Base-by-base conservation (phyloP, 352 stramenopile species). In the Stramenopiles sp. region DNA sequence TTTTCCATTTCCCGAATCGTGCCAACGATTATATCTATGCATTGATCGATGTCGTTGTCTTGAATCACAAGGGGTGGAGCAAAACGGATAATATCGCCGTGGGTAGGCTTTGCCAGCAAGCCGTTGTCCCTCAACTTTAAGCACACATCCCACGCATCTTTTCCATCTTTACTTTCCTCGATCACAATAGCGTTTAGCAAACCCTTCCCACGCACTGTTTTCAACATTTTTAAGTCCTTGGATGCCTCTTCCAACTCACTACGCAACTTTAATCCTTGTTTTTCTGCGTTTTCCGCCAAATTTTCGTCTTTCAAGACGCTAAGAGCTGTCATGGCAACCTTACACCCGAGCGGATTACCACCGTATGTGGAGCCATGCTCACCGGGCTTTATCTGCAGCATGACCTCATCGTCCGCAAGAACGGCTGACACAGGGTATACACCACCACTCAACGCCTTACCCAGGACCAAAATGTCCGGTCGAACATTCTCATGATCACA, bases 161-260 rank as follows among this genome's bases (percentile, higher is more conserved):
- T 88, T 82, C 91, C 91, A 81, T 91, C 91, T 67, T 92, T 85
- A 81, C 95, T 89, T 81, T 94, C 90, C 55, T 91, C 91, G 86
- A 99, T 98, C 32, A 99, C 92, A 82, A 99, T 96, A 22, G 97
- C 97, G 84, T 99, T 99, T 32, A 99, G 85, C 76, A 99, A 86
- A 14, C 97, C 97, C 39, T 93, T 92, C 80, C 97, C 97, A 30
- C 97, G 91, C 80, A 99, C 94, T 7, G 84, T 84, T 78, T 88
- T 81, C 44, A 95, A 84, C 33, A 93, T 84, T 67, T 81, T 87
- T 75, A 88, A 91, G 67, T 92, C 85, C 83, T 67, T 80, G 7
- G 25, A 22, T 29, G 67, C 67, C 0, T 80, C 85, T 22, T 87
- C 84, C 82, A 99, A 91, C 81, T 96, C 93, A 31, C 85, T 87